Evolutionary conservation across 306 rosid genomes (phyloP).

Genomic region (Delonix regia): DNA sequence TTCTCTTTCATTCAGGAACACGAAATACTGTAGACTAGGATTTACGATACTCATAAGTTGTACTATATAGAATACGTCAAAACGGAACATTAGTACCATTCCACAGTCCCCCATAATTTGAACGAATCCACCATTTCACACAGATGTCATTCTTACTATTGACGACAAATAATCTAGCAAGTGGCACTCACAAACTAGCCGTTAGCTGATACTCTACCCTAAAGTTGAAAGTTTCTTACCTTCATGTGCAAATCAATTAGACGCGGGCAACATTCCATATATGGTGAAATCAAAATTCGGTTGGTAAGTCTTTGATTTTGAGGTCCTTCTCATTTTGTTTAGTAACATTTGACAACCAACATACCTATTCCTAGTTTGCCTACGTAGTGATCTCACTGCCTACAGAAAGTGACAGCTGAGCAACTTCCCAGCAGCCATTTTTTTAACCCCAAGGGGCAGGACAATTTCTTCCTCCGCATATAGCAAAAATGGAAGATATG

Average conservation of each 20-base stretch:
- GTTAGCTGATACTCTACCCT: neutral
- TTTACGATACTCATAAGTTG: neutral
- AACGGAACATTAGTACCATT: neutral
- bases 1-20: neutral
- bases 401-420: constrained; percentile 37
- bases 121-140: neutral
- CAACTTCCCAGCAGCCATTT: constrained; percentile 22
- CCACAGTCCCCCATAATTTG: neutral
- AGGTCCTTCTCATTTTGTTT: constrained; percentile 39
- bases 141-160: neutral
- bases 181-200: neutral
- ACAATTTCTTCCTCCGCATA: neutral
- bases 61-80: neutral
- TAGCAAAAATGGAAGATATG: constrained; percentile 11
- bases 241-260: neutral
- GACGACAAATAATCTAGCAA: neutral
- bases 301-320: constrained; percentile 16
- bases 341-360: constrained; percentile 40
- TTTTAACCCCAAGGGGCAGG: neutral
- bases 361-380: constrained; percentile 20
- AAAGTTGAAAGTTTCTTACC: neutral
- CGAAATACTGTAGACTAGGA: too few species aligned
- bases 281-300: neutral
- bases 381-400: neutral
- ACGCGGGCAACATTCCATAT: neutral